Conservation (phyloP, 2,329 filamentous ascomycete genomes). For the Pyrenochaeta sp. region DNA sequence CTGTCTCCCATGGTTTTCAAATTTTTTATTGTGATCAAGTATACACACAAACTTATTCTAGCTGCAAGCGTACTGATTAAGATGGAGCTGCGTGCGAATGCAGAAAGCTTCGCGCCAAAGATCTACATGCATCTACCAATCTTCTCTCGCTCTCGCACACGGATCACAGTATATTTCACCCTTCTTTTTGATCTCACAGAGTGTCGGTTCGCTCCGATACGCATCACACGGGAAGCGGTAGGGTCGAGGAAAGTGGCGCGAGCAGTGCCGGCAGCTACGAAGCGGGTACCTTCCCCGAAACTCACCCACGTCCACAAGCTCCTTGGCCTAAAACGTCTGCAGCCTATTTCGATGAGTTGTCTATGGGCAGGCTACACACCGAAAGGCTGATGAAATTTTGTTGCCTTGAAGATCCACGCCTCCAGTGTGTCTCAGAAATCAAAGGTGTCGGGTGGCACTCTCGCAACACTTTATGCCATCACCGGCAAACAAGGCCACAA, state of each 20-base stretch:
- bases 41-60: no score
- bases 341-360: neutral
- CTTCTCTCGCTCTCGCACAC: no score
- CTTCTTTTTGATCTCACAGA: neutral
- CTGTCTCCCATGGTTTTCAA: no score
- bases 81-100: no score
- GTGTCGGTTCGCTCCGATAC: neutral
- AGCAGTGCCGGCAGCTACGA: neutral
- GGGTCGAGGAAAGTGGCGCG: neutral
- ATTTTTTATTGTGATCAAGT: no score
- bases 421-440: neutral
- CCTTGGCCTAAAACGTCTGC: neutral
- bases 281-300: neutral
- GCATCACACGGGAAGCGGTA: neutral
- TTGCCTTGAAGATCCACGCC: neutral
- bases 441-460: neutral
- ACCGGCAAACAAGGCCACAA: neutral
- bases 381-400: neutral
- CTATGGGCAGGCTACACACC: neutral
- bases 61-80: no score
- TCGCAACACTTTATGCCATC: neutral
- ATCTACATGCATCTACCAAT: no score
- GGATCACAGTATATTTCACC: neutral
- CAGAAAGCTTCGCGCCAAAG: no score
- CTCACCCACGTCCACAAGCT: neutral